A percentile compares a stretch with the other conserved stretches of the same genome.
Conservation (phyloP, 768 basidiomycete species). For the Russula brevipes region DNA sequence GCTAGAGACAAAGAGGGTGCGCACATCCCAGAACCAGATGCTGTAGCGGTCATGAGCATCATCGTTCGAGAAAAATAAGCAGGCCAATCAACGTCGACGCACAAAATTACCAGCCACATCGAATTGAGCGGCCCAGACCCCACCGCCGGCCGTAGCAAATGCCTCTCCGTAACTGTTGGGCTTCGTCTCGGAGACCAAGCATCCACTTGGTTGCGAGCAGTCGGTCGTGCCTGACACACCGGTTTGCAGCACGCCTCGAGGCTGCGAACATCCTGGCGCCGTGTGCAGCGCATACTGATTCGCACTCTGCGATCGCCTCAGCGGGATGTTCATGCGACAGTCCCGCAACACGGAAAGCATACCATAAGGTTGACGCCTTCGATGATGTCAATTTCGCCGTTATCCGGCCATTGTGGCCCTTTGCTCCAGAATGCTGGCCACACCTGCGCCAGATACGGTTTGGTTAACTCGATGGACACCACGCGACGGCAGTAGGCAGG, state of each 20-base stretch:
- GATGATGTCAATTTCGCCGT: constrained; percentile 39
- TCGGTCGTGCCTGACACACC: constrained; percentile 32
- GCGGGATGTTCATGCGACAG: neutral
- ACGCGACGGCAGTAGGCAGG: constrained; percentile 1
- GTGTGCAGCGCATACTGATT: constrained; percentile 61
- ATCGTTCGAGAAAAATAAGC: neutral
- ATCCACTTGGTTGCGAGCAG: constrained; percentile 36
- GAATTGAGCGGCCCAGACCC: constrained; percentile 66
- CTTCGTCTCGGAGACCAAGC: constrained; percentile 33
- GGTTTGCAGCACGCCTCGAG: constrained; percentile 31
- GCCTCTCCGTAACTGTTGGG: constrained; percentile 39
- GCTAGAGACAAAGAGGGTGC: constrained; percentile 11
- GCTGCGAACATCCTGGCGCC: constrained; percentile 36
- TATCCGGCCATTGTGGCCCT: constrained; percentile 39
- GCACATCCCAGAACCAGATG: constrained; percentile 48
- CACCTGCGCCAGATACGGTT: constrained; percentile 28
- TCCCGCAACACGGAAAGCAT: neutral
- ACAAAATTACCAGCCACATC: constrained; percentile 52
- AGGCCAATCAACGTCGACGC: constrained; percentile 29
- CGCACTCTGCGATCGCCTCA: constrained; percentile 5
- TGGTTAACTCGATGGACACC: neutral
- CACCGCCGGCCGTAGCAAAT: constrained; percentile 50
- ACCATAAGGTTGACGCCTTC: constrained; percentile 50
- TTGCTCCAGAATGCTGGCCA: constrained; percentile 39
- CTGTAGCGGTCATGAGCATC: constrained; percentile 26